Conservation (phyloP, 2,329 filamentous ascomycete genomes). For the Sporothrix variecibatus region DNA sequence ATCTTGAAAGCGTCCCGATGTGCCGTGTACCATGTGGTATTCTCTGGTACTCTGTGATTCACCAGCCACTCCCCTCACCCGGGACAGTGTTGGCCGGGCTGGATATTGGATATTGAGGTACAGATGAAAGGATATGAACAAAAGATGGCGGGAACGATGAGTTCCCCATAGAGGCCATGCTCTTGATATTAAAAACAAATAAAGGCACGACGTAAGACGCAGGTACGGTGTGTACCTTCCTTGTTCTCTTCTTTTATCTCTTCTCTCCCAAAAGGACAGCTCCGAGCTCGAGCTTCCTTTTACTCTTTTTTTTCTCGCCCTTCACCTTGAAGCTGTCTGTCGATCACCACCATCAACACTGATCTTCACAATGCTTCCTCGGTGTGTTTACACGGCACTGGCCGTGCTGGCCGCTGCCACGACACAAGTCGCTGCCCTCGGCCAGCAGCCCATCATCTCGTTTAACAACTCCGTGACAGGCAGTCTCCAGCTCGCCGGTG, state of each 20-base stretch:
- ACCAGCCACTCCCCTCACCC: not conserved
- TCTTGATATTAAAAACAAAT: not conserved
- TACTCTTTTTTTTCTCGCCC: not conserved
- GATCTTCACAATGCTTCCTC: constrained; percentile 15
- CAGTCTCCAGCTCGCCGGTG: constrained; percentile 41
- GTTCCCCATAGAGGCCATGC: not conserved
- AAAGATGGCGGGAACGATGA: not conserved
- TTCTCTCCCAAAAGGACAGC: not conserved
- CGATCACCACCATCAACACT: not conserved
- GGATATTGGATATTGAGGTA: constrained; percentile 12
- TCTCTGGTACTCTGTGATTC: not conserved
- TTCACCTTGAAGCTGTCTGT: not conserved
- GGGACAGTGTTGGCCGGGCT: not conserved
- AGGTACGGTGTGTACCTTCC: not conserved
- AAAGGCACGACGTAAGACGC: not conserved
- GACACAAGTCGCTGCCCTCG: constrained; percentile 43
- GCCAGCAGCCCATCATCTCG: constrained; percentile 52
- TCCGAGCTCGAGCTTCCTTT: not conserved
- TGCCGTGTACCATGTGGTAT: not conserved
- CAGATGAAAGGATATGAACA: not conserved
- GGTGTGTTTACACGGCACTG: not conserved
- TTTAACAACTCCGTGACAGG: constrained; percentile 38
- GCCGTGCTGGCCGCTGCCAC: not conserved
- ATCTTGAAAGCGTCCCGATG: not conserved
- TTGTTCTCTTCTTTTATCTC: not conserved